Evolutionary conservation across 192 early-diverging fungal species (phyloP).

Genomic region (Mortierella claussenii): DNA sequence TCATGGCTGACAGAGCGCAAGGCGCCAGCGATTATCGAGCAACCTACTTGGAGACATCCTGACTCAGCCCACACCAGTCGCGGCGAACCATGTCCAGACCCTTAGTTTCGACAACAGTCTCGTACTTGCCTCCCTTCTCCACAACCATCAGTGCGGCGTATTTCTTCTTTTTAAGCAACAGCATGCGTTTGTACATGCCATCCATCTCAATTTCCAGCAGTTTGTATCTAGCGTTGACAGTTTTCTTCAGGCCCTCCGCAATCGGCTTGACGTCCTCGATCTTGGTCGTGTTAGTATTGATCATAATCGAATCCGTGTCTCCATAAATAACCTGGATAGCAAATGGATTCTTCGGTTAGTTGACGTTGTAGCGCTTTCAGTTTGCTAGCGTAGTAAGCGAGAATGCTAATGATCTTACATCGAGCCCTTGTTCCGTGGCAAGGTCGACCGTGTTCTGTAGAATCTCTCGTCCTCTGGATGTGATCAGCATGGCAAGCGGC

Average conservation of each 20-base stretch:
- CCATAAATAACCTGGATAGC: slow-evolving; percentile 90
- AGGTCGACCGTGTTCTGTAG: slow-evolving; percentile 92
- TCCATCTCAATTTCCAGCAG: slow-evolving; percentile 98
- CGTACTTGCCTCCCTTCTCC: slow-evolving; percentile 64
- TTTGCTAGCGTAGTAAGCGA: too few species aligned
- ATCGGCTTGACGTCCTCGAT: slow-evolving; percentile 80
- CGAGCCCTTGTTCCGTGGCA: slow-evolving; percentile 78
- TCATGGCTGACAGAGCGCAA: too few species aligned
- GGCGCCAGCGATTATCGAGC: background rate
- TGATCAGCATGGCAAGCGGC: slow-evolving; percentile 97
- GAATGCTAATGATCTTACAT: slow-evolving; percentile 67
- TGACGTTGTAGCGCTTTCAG: too few species aligned
- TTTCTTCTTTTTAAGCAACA: slow-evolving; percentile 98
- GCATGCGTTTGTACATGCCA: slow-evolving; percentile 88
- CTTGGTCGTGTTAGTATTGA: slow-evolving; percentile 83
- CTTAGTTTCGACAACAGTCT: slow-evolving; percentile 81
- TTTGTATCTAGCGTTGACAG: slow-evolving; percentile 93
- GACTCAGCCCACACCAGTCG: slow-evolving; percentile 96
- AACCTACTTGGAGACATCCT: slow-evolving; percentile 83
- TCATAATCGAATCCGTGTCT: slow-evolving; percentile 99
- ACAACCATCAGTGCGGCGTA: slow-evolving; percentile 88
- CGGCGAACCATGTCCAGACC: slow-evolving; percentile 96
- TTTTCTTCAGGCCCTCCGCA: slow-evolving; percentile 82
- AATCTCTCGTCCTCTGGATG: slow-evolving; percentile 94
- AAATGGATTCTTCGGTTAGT: too few species aligned